Evolutionary conservation across 352 stramenopile species (phyloP), one percentile per base, ranked within the genome.

Genomic region (Pythium volutum): DNA sequence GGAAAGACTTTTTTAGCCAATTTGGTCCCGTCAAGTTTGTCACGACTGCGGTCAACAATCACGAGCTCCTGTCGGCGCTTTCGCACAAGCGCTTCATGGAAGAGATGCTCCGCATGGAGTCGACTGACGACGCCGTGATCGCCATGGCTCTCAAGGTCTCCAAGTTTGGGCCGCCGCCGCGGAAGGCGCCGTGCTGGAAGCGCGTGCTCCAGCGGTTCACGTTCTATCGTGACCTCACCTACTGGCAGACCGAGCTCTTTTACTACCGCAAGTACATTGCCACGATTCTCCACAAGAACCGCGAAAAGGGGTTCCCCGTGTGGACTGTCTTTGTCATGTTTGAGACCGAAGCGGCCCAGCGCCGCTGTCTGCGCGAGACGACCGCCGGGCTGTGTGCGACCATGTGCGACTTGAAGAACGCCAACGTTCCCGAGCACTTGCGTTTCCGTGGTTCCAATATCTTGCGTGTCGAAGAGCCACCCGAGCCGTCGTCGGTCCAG

Each of bases 271-370:
- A 74, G 47, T 66, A 61, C 2, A 75, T 88, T 20, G 46, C 48
- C 18, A 53, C 64, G n/a, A 58, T 39, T 14, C 66, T 87, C 34
- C 33, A 81, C 39, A 42, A 64, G 8, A 38, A 81, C 31, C 49
- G 54, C 7, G 47, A 64, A 2, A 16, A 16, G 0, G 80, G 67
- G 11, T 88, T 81, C 62, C 73, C 63, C 10, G 79, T 84, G n/a
- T 88, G 74, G 75, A 82, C 71, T 0, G 83, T 94, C 5, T 92
- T 89, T 59, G 76, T 89, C 33, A 87, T 82, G 74, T 93, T 93
- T 55, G 79, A 90, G 62, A 84, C 67, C 20, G 84, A 93, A 49
- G 73, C 76, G n/a, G 72, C 71, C 3, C 77, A 90, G 57, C 78
- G 73, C 31, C 46, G 56, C 11, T 89, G 79, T 55, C 55, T 93